A percentile compares a stretch with the other conserved stretches of the same genome.
phyloP scores from a whole-genome alignment of 176 grass and related monocot genomes.

The Triticum monococcum region DNA sequence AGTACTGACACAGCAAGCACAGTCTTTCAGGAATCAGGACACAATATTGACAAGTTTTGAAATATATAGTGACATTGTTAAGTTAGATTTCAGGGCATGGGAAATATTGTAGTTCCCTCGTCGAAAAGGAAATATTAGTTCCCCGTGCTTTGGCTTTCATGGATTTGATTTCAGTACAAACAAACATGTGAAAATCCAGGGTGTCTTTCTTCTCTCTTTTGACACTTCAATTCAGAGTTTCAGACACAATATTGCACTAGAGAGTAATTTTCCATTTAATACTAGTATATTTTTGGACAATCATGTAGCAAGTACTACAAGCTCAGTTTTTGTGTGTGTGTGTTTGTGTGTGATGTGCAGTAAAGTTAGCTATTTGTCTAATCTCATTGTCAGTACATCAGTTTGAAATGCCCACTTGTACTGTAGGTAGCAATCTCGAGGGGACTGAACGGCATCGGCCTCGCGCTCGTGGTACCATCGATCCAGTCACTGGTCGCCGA shows the following conservation, averaged over 20 bases:
- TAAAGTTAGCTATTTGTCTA: not conserved
- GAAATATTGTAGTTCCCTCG: no score
- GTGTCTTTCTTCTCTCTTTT: no score
- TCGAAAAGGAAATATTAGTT: no score
- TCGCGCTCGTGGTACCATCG: slow-evolving; percentile 74
- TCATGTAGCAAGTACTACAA: no score
- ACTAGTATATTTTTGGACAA: no score
- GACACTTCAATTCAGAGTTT: no score
- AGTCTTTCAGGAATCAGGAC: not conserved
- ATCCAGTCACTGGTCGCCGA: slow-evolving; percentile 87
- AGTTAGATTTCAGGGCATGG: not conserved
- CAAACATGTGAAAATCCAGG: no score
- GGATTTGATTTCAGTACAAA: no score
- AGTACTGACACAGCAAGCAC: not conserved
- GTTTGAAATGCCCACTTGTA: not conserved
- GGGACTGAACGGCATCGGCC: slow-evolving; percentile 75
- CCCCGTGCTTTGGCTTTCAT: no score
- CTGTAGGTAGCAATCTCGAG: slow-evolving; percentile 76
- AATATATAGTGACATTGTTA: not conserved
- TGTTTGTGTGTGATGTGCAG: not conserved
- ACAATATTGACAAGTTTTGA: not conserved
- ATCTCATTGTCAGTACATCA: not conserved
- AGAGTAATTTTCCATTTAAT: no score
- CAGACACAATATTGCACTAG: no score
- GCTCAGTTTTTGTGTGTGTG: no score